Conservation (phyloP, 768 basidiomycete species). For the Butyriboletus loyo region DNA sequence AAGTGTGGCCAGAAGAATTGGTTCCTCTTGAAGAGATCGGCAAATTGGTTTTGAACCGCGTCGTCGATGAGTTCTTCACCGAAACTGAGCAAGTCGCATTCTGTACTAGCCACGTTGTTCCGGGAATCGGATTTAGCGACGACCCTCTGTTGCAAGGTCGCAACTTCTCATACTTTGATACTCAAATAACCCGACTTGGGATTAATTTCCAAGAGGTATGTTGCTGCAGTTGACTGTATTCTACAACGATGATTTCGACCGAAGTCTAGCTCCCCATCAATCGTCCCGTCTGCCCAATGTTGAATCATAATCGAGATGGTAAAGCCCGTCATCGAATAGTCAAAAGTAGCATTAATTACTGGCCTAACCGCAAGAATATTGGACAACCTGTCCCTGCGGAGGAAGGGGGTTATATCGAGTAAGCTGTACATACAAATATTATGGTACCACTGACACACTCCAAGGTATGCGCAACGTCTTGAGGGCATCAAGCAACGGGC, state of each 20-base stretch:
- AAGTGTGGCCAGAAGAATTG: conserved; percentile 79
- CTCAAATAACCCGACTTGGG: conserved; percentile 77
- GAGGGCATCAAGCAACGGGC: conserved; percentile 56
- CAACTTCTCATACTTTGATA: conserved; percentile 87
- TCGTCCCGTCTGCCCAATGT: conserved; percentile 69
- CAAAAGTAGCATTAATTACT: conserved; percentile 67
- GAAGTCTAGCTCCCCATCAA: conserved; percentile 73
- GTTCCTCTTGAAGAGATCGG: conserved; percentile 79
- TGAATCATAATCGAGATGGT: conserved; percentile 69
- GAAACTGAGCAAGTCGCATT: conserved; percentile 90
- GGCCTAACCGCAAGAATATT: conserved; percentile 68
- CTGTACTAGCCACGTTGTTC: conserved; percentile 63
- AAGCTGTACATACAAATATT: conserved; percentile 12
- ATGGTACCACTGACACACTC: conserved; percentile 7
- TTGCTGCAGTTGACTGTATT: neutral
- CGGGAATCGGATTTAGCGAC: conserved; percentile 68
- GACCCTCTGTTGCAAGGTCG: conserved; percentile 82
- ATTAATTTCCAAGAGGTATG: conserved; percentile 71
- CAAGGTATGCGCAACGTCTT: conserved; percentile 48
- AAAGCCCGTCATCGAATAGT: conserved; percentile 53
- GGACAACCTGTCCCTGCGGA: conserved; percentile 45
- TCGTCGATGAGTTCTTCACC: conserved; percentile 75
- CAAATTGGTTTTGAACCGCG: conserved; percentile 62
- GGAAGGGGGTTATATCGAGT: conserved; percentile 61
- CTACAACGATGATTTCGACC: neutral